A percentile compares a stretch with the other conserved stretches of the same genome.
These are phyloP conservation scores for Ceratopteris richardii DNA, from an alignment of 75 land plant species.

Conservation along the genomic window DNA sequence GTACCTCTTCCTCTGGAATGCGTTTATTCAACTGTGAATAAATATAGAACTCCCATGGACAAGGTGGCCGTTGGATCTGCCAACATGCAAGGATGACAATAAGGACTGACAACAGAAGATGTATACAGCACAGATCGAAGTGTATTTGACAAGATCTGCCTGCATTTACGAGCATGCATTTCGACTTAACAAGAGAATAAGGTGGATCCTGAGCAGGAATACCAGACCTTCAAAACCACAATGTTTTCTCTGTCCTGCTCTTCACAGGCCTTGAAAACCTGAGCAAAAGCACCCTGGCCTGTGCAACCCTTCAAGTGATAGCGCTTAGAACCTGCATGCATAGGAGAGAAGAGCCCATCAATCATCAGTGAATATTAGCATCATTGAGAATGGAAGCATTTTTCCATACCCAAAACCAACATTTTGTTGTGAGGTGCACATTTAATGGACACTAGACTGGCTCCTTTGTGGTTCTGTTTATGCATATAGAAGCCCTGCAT, in stretches of 20 bases:
- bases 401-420: slow-evolving; percentile 59
- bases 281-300: slow-evolving; percentile 90
- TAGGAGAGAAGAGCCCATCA: background rate
- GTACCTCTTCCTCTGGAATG: slow-evolving; percentile 59
- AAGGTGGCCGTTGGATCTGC: slow-evolving; percentile 88
- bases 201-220: too few relatives aligned
- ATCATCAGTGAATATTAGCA: background rate
- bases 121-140: background rate
- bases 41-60: slow-evolving; percentile 97
- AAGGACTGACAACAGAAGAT: background rate
- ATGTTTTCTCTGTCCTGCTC: slow-evolving; percentile 44
- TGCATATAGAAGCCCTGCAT: slow-evolving; percentile 10
- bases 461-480: slow-evolving; percentile 45
- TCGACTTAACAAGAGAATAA: too few relatives aligned
- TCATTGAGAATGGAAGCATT: background rate
- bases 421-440: slow-evolving; percentile 59
- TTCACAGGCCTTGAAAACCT: slow-evolving; percentile 72
- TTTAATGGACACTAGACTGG: slow-evolving; percentile 40
- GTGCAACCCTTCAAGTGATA: slow-evolving; percentile 93
- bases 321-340: background rate
- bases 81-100: background rate
- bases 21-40: slow-evolving; percentile 80
- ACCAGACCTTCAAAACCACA: slow-evolving; percentile 70
- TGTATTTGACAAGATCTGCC: too few relatives aligned
- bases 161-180: too few relatives aligned